Conservation (phyloP, 164 flowering plant species). For the Macadamia integrifolia region DNA sequence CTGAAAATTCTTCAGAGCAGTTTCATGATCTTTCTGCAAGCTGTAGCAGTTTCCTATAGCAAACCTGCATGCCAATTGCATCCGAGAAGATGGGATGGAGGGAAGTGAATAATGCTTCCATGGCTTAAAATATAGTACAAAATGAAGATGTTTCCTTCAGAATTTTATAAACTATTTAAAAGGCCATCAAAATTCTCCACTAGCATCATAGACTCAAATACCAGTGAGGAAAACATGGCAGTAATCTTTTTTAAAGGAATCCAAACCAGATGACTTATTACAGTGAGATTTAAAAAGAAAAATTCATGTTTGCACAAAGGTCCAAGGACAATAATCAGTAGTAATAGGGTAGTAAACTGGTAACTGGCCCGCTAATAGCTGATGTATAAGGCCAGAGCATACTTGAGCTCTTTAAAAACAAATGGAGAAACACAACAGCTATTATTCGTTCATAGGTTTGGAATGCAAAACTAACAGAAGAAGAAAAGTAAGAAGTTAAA, state of each 20-base stretch:
- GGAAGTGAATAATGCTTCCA: neutral
- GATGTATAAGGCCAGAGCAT: too few species aligned
- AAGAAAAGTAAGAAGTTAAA: too few species aligned
- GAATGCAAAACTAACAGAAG: too few species aligned
- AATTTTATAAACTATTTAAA: neutral
- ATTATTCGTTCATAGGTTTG: too few species aligned
- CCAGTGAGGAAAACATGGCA: neutral
- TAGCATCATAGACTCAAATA: neutral
- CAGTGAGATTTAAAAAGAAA: too few species aligned
- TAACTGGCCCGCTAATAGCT: too few species aligned
- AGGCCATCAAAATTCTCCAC: neutral
- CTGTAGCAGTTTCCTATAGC: slow-evolving; percentile 84
- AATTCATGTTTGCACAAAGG: neutral
- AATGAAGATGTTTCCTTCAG: neutral
- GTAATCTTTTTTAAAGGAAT: too few species aligned
- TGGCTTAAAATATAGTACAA: neutral
- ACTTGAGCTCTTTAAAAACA: too few species aligned
- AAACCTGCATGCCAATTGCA: slow-evolving; percentile 42
- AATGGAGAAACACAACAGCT: too few species aligned
- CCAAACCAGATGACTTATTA: neutral
- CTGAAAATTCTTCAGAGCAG: slow-evolving; percentile 66
- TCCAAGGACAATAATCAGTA: too few species aligned
- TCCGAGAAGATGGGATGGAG: neutral
- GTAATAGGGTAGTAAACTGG: too few species aligned
- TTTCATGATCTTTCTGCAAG: slow-evolving; percentile 79